These are phyloP conservation scores for Aspergillus ruber DNA, from an alignment of 2,329 filamentous ascomycete genomes.

Conservation along the genomic window DNA sequence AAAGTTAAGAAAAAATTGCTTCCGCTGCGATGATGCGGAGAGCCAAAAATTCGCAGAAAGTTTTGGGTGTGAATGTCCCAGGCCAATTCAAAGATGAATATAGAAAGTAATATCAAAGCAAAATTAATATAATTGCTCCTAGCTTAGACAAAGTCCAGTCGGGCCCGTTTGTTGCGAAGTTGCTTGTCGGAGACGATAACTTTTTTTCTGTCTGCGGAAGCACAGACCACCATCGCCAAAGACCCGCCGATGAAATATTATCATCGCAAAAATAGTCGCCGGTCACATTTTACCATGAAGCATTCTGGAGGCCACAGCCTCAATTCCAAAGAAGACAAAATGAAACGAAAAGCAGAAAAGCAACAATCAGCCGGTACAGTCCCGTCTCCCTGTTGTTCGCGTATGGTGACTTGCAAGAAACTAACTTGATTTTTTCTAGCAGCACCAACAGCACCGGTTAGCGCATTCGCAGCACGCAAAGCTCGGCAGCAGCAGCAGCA, in stretches of 20 bases:
- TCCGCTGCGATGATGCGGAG: no score
- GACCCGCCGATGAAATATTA: conserved; percentile 1
- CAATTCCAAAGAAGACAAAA: conserved; percentile 5
- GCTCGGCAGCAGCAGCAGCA: conserved; percentile 31
- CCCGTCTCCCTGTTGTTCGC: background rate
- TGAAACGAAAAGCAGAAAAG: conserved; percentile 36
- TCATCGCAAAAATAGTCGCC: background rate
- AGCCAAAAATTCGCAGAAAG: no score
- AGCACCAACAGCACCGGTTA: conserved; percentile 33
- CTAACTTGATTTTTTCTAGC: conserved; percentile 9
- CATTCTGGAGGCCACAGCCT: background rate
- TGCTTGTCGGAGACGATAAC: conserved; percentile 11
- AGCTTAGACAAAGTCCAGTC: background rate
- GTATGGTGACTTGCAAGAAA: background rate
- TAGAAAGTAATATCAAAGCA: background rate
- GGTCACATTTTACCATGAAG: background rate
- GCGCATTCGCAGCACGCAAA: conserved; percentile 39
- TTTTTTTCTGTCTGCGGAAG: conserved; percentile 35
- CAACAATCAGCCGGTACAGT: conserved; percentile 26
- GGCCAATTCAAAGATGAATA: background rate
- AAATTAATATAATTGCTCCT: background rate
- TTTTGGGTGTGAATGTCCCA: no score
- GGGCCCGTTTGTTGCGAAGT: conserved; percentile 1
- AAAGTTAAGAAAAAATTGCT: background rate
- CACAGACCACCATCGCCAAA: conserved; percentile 29